Base-by-base conservation (phyloP, 1,139 yeast genomes). In the Scheffersomyces quercinus region DNA sequence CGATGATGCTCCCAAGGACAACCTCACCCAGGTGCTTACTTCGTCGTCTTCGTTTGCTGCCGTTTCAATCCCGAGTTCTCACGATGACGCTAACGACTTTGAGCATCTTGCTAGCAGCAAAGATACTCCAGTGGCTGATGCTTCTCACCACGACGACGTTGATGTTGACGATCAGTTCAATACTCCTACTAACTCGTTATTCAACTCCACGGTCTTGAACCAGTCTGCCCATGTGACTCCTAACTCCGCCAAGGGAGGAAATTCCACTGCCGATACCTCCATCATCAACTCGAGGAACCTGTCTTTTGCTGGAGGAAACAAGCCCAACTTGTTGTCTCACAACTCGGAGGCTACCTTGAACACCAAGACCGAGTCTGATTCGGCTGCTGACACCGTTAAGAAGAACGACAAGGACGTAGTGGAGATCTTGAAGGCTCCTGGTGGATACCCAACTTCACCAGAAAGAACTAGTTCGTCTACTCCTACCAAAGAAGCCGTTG, bases 21-120 rank as follows among this genome's bases (percentile, higher is more conserved):
- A 40, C 14, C 38, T 59, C 34, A 53, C 59, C 32, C 67, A 66
- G 32, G 69, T 67, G 3, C 60, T 60, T 45, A 67, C 76, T 2
- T 51, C 69, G 2, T 57, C 60, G 6, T 70, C 75, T 1, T 70
- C 77, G 4, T 73, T 67, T 58, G 76, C 77, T 11, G 76, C 75
- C 6, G 70, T 73, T 16, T 69, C 76, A 3, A 50, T 60, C 42
- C 65, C 65, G 3, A 56, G 55, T 15, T 52, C 64, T 12, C 44
- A 42, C 11, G 60, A 45, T n/a, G 54, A 48, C 24, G 20, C 52
- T 36, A 50, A 54, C 12, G 58, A 47, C 10, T 54, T 47, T 41
- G 64, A 60, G 41, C 45, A 55, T 29, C 43, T 58, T 16, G 51
- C 49, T 39, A 44, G 24, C 20, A 15, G 43, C 34, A 41, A 45